These are phyloP conservation scores for Macrocybe sp. DNA, from an alignment of 1,284 basidiomycete species.

Conservation along the genomic window DNA sequence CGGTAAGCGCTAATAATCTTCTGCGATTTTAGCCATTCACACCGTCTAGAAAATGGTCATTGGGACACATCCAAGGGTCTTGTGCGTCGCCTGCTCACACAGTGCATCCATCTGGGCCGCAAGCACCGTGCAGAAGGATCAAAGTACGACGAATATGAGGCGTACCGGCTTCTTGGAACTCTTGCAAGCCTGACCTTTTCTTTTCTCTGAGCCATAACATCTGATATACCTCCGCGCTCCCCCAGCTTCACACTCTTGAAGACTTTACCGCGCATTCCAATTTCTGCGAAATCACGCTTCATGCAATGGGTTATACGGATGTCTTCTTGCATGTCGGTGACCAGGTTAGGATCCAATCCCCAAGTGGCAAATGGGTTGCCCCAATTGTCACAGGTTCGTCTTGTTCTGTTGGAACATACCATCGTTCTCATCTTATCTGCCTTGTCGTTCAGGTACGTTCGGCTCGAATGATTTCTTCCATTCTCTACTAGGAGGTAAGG, in stretches of 20 bases:
- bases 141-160: conserved; percentile 80
- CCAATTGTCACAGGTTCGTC: conserved; percentile 80
- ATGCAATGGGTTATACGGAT: conserved; percentile 67
- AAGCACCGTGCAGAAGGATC: conserved; percentile 51
- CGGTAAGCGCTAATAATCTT: conserved; percentile 31
- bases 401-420: not conserved
- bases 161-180: conserved; percentile 75
- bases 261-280: conserved; percentile 90
- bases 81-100: conserved; percentile 73
- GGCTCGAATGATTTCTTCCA: conserved; percentile 86
- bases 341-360: conserved; percentile 72
- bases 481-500: conserved; percentile 62
- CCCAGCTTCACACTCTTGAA: conserved; percentile 78
- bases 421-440: not conserved
- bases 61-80: conserved; percentile 91
- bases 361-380: conserved; percentile 71
- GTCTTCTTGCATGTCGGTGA: conserved; percentile 93
- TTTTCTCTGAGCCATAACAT: not conserved
- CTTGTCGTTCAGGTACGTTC: conserved; percentile 56
- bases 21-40: not conserved
- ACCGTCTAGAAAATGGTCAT: conserved; percentile 49
- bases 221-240: not conserved
- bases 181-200: conserved; percentile 28
- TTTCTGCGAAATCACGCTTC: conserved; percentile 79
- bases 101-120: conserved; percentile 64